These are phyloP conservation scores for Xerocomellus chrysenteron DNA, from an alignment of 768 basidiomycete genomes.

Conservation along the genomic window DNA sequence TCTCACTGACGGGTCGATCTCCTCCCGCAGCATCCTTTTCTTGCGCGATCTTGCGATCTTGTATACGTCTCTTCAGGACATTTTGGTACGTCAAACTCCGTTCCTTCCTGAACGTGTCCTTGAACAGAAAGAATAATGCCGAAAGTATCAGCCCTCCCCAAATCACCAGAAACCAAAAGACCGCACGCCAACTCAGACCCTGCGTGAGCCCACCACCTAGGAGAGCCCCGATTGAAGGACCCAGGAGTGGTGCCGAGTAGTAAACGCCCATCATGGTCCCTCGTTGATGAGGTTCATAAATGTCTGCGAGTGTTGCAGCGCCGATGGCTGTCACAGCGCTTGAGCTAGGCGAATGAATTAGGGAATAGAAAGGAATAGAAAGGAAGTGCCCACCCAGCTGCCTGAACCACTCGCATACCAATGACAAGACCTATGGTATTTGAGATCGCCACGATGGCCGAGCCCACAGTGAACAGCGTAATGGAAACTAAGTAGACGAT, in stretches of 20 bases:
- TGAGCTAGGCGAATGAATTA: constrained; percentile 38
- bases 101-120: constrained; percentile 82
- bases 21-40: constrained; percentile 14
- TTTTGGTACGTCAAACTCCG: constrained; percentile 79
- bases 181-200: constrained; percentile 73
- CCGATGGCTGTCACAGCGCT: constrained; percentile 74
- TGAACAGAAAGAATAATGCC: constrained; percentile 68
- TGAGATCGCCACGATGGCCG: constrained; percentile 57
- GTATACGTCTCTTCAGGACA: constrained; percentile 47
- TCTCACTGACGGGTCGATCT: constrained; percentile 8
- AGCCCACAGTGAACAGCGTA: constrained; percentile 52
- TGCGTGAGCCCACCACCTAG: constrained; percentile 70
- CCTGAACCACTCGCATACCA: constrained; percentile 67
- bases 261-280: constrained; percentile 82
- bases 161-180: constrained; percentile 82
- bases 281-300: constrained; percentile 71
- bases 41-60: constrained; percentile 16
- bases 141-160: constrained; percentile 54
- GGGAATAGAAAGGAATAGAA: not conserved
- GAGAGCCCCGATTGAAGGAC: constrained; percentile 66
- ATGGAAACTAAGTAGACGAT: constrained; percentile 56
- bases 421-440: constrained; percentile 58
- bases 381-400: constrained; percentile 47
- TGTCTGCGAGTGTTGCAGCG: constrained; percentile 70
- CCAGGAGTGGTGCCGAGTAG: constrained; percentile 77